A percentile compares a stretch with the other conserved stretches of the same genome.
These are phyloP conservation scores for Plasmodium gaboni DNA, from an alignment of 169 alveolate genomes.

Conservation along the genomic window DNA sequence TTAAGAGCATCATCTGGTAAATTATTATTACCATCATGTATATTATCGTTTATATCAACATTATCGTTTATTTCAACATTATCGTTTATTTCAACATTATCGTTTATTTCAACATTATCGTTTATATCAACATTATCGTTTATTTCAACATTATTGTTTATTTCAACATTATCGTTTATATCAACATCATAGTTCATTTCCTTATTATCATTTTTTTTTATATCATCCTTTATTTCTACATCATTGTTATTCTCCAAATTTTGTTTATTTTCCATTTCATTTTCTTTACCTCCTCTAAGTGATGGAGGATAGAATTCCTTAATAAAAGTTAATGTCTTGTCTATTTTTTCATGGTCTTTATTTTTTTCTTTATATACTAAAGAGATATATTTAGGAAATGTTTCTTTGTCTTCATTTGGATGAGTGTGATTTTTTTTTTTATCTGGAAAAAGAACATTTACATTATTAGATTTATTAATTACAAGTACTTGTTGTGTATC, in stretches of 20 bases:
- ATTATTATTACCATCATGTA: too few species aligned
- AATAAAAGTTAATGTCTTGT: constrained; percentile 12
- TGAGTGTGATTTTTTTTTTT: background rate
- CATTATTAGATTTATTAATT: constrained; percentile 57
- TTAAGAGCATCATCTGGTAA: too few species aligned
- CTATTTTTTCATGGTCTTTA: constrained; percentile 26
- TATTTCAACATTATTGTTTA: too few species aligned
- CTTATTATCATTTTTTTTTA: background rate
- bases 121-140: too few species aligned
- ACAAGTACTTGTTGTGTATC: constrained; percentile 25
- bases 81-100: too few species aligned
- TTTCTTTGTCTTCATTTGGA: background rate
- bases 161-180: too few species aligned
- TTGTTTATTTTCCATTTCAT: background rate
- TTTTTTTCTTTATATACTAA: constrained; percentile 27
- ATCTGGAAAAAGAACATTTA: constrained; percentile 32
- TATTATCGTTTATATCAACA: too few species aligned
- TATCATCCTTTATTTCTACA: background rate
- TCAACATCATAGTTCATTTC: too few species aligned
- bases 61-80: too few species aligned
- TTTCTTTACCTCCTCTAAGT: background rate
- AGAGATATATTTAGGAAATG: constrained; percentile 33
- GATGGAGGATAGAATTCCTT: constrained; percentile 47
- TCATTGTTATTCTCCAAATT: background rate
- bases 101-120: too few species aligned